Base-by-base conservation (phyloP, 2,329 filamentous ascomycete genomes). In the Exophiala mesophila region DNA sequence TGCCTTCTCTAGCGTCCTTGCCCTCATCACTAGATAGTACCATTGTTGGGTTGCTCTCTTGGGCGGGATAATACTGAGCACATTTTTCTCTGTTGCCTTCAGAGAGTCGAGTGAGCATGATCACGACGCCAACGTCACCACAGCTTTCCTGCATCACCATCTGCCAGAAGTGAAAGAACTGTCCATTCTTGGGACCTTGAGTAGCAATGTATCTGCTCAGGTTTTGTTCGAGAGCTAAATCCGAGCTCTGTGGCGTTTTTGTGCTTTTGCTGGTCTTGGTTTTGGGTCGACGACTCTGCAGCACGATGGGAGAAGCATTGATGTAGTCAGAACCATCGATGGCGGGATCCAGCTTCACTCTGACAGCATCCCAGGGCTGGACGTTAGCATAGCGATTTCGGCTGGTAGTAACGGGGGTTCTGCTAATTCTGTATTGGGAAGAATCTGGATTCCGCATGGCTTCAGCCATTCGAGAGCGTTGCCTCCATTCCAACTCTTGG, bases 71-170 rank as follows among this genome's bases (percentile, higher is more conserved):
- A 65, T 98, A 98, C 32, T 83, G 85, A 53, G 78, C 87, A 65
- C 90, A 97, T 64, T 96, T 95, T 63, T 94, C 80, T 57, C 77
- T 71, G 44, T 78, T 76, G 21, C 76, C 73, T 64, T 97, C 90
- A 59, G 85, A 75, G 18, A 88, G 90, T 60, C 88, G 87, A 2
- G 90, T 98, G 49, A 98, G 77, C 86, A 97, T 96, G 44, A 97
- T 82, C 39, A 97, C 83, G 43, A 97, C 87, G 1, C 80, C 88
- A 2, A 83, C 79, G 33, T 82, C 80, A 18, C 66, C 65, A 2
- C 39, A 23, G n/a, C 73, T 78, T 63, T 94, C 87, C 57, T 94
- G 82, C 61, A 86, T 85, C 24, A 96, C 73, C 92, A 98, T 98
- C 59, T 92, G 86, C 86, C 90, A 98, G 53, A 94, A 85, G 59